Base-by-base conservation (phyloP, 2,329 filamentous ascomycete genomes). In the Magnaporthiopsis incrustans region DNA sequence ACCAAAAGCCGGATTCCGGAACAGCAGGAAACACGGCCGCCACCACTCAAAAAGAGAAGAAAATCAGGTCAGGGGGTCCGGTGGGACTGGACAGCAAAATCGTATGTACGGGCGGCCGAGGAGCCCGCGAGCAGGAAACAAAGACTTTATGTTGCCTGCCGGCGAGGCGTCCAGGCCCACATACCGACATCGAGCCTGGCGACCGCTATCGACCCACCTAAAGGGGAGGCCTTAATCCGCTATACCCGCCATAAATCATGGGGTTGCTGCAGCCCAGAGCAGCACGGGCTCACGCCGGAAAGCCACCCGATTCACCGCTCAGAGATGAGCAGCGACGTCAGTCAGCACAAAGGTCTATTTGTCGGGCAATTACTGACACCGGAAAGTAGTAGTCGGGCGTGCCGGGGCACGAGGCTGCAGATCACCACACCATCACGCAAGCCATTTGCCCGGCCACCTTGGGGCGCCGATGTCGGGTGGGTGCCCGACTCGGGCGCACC, bases 61-160 rank as follows among this genome's bases (percentile, higher is more conserved):
- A 53, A 56, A 56, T 25, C 25, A 30, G 22, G 53, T 0, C 14
- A 33, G 11, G 57, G 25, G 57, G 30, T 30, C 30, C 15, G 57
- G 14, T 27, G 25, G 26, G 57, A 27, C 18, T 26, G 56, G 25
- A 30, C 25, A 12, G 33, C 33, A 61, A 50, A 53, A 30, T 25
- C 15, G 32, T 57, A 58, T 30, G 7, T 30, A 62, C 53, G 33
- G 32, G 44, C 32, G n/a, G 44, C 4, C 30, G 30, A 30, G 30
- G 30, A 4, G 30, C 30, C 30, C 61, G 32, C 10, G 44, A 12
- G 14, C 25, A 57, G 53, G 50, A 63, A 58, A 35, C 53, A 38
- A 8, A 11, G 30, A 30, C n/a, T 25, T 57, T 25, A n/a, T 27
- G 50, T 44, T 63, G 61, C 61, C 61, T 63, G 61, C 61, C 61